phyloP scores from a whole-genome alignment of 306 rosid genomes.

The Citrullus mucosospermus region DNA sequence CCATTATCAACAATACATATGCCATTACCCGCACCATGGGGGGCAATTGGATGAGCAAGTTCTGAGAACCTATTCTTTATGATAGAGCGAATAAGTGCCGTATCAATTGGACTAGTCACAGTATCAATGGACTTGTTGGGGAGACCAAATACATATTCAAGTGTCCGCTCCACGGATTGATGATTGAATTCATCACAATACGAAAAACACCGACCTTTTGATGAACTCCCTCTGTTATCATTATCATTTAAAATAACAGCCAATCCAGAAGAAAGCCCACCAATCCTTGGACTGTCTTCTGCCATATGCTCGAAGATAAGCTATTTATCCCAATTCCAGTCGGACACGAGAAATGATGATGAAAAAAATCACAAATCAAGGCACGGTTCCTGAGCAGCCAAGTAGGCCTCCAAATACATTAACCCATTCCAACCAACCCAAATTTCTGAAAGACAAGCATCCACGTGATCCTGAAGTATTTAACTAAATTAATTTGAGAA shows the following conservation, averaged over 20 bases:
- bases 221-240: slow-evolving; percentile 36
- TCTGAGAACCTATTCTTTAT: slow-evolving; percentile 43
- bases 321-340: slow-evolving; percentile 22
- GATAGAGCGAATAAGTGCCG: slow-evolving; percentile 29
- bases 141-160: slow-evolving; percentile 79
- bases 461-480: slow-evolving; percentile 19
- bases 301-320: slow-evolving; percentile 34
- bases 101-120: slow-evolving; percentile 40
- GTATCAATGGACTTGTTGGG: slow-evolving; percentile 55
- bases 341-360: slow-evolving; percentile 21
- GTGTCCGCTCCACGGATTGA: slow-evolving; percentile 78
- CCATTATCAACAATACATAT: slow-evolving; percentile 28
- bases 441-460: slow-evolving; percentile 20
- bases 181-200: slow-evolving; percentile 63
- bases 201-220: slow-evolving; percentile 58
- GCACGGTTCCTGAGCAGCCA: slow-evolving; percentile 10
- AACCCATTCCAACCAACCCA: slow-evolving; percentile 9
- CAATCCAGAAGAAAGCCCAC: slow-evolving; percentile 92
- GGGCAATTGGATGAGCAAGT: slow-evolving; percentile 15
- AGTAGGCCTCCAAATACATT: slow-evolving; percentile 6
- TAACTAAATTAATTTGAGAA: not conserved
- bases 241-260: slow-evolving; percentile 65
- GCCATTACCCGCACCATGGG: slow-evolving; percentile 32
- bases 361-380: slow-evolving; percentile 17
- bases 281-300: slow-evolving; percentile 55